phyloP scores from a whole-genome alignment of 176 grass and related monocot genomes.

The Themeda triandra region DNA sequence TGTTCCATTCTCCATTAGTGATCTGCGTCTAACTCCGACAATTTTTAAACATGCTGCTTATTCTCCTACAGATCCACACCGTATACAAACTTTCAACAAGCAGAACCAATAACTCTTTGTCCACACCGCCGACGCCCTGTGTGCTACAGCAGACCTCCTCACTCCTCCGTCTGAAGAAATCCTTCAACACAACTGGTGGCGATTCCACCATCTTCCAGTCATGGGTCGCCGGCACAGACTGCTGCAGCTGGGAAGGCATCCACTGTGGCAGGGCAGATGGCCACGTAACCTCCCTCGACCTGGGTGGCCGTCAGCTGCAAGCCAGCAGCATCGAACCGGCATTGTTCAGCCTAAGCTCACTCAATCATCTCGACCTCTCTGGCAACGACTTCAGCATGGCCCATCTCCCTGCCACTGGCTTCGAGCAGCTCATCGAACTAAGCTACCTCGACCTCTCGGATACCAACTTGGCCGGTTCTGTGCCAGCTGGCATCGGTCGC shows the following conservation, averaged over 20 bases:
- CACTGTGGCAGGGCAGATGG: constrained; percentile 1
- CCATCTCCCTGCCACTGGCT: constrained; percentile 20
- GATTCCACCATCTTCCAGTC: not conserved
- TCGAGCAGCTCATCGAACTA: constrained; percentile 44
- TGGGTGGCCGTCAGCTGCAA: not conserved
- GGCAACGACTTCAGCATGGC: constrained; percentile 30
- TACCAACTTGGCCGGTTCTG: constrained; percentile 36
- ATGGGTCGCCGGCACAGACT: constrained; percentile 34
- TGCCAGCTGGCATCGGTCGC: constrained; percentile 33
- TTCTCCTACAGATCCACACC: not conserved
- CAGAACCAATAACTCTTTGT: too few relatives aligned
- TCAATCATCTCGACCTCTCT: constrained; percentile 25
- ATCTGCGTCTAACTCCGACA: too few relatives aligned
- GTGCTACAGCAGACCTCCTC: not conserved
- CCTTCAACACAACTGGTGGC: not conserved
- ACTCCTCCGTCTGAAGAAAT: constrained; percentile 29
- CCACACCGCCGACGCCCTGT: not conserved
- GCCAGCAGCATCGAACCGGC: not conserved
- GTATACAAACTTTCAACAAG: too few relatives aligned
- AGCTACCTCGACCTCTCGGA: constrained; percentile 54
- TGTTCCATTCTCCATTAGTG: too few relatives aligned
- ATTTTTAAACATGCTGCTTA: not conserved
- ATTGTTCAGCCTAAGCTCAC: constrained; percentile 13
- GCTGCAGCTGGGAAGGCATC: constrained; percentile 42
- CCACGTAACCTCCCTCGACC: constrained; percentile 13